Evolutionary conservation across 495 filamentous ascomycete genomes (phyloP).

Genomic region (Penicillium daleae): DNA sequence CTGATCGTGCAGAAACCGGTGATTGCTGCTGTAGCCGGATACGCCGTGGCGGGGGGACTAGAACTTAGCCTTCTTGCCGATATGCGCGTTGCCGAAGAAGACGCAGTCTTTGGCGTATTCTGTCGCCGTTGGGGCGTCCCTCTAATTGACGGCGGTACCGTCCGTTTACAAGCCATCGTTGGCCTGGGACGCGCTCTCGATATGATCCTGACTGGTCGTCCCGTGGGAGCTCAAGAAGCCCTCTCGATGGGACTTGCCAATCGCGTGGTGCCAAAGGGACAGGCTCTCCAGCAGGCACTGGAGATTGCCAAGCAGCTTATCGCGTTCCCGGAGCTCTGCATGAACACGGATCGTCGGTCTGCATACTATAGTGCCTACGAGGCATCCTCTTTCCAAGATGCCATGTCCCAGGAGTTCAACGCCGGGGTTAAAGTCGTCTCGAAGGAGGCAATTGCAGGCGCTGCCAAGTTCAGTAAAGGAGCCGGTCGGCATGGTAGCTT

Average conservation of each 20-base stretch:
- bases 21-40: conserved; percentile 50
- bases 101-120: conserved; percentile 54
- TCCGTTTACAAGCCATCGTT: conserved; percentile 50
- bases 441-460: conserved; percentile 46
- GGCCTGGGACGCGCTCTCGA: conserved; percentile 54
- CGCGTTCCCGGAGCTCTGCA: conserved; percentile 48
- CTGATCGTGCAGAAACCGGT: conserved; percentile 45
- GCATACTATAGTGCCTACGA: conserved; percentile 51
- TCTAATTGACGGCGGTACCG: conserved; percentile 54
- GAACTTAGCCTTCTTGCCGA: conserved; percentile 52
- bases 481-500: conserved; percentile 49
- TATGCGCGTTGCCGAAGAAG: conserved; percentile 51
- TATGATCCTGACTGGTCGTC: conserved; percentile 54
- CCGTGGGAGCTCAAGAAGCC: conserved; percentile 50
- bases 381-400: conserved; percentile 47
- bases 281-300: conserved; percentile 47
- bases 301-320: conserved; percentile 46
- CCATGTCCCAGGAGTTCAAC: conserved; percentile 45
- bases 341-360: conserved; percentile 44
- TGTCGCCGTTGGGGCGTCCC: conserved; percentile 55
- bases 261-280: conserved; percentile 50
- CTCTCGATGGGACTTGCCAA: conserved; percentile 52
- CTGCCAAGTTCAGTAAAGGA: conserved; percentile 45
- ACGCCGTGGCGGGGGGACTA: conserved; percentile 53
- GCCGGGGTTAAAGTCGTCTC: conserved; percentile 41